These are phyloP conservation scores for Pholiota conissans DNA, from an alignment of 768 basidiomycete species.

Conservation along the genomic window DNA sequence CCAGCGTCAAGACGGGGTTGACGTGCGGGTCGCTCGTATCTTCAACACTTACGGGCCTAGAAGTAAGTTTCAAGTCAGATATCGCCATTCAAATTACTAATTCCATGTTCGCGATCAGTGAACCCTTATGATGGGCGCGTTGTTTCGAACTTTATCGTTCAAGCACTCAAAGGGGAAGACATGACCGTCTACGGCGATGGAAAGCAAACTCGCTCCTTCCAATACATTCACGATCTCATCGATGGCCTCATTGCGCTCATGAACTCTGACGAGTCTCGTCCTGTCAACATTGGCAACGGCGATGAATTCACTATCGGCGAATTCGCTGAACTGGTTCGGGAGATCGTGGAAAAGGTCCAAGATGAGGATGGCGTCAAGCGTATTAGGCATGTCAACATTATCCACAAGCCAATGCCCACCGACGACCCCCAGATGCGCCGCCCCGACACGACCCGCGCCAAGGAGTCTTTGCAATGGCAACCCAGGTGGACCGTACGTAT, in stretches of 20 bases:
- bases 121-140: slow-evolving; percentile 97
- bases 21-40: slow-evolving; percentile 96
- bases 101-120: slow-evolving; percentile 48
- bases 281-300: slow-evolving; percentile 94
- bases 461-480: slow-evolving; percentile 83
- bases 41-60: slow-evolving; percentile 96
- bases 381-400: slow-evolving; percentile 57
- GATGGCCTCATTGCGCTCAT: slow-evolving; percentile 93
- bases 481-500: slow-evolving; percentile 91
- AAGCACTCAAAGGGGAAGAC: slow-evolving; percentile 93
- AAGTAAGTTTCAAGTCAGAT: slow-evolving; percentile 45
- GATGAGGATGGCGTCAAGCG: slow-evolving; percentile 68
- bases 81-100: slow-evolving; percentile 23
- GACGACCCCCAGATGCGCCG: slow-evolving; percentile 95
- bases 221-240: slow-evolving; percentile 96
- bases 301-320: slow-evolving; percentile 96
- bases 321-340: slow-evolving; percentile 90
- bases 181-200: slow-evolving; percentile 98
- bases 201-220: slow-evolving; percentile 92
- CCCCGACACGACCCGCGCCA: slow-evolving; percentile 91
- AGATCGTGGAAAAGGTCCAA: slow-evolving; percentile 92
- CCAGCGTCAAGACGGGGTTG: slow-evolving; percentile 91
- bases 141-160: slow-evolving; percentile 98
- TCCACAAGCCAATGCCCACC: slow-evolving; percentile 80
- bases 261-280: slow-evolving; percentile 92